phyloP scores from a whole-genome alignment of 148 eudicot species.

The Mesembryanthemum crystallinum region DNA sequence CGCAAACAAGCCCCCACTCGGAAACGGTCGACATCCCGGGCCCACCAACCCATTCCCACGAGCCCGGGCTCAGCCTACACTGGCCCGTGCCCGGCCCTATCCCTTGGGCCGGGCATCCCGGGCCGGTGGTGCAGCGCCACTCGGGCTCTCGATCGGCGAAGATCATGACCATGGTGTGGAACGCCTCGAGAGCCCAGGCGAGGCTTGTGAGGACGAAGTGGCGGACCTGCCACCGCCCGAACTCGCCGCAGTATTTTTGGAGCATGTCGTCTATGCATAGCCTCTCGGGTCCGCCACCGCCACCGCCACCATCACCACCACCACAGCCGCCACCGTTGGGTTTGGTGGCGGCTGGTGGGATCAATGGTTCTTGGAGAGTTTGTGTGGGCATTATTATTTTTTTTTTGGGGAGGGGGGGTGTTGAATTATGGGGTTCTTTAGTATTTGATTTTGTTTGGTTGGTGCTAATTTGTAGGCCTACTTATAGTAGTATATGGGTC shows the following conservation, averaged over 20 bases:
- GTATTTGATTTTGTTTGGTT: neutral
- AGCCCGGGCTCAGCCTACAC: slow-evolving; percentile 48
- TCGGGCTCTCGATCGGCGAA: slow-evolving; percentile 83
- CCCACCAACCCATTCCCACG: slow-evolving; percentile 78
- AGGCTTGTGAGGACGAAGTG: slow-evolving; percentile 74
- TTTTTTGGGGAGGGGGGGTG: too few relatives aligned
- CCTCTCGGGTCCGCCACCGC: slow-evolving; percentile 19
- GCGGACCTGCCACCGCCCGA: slow-evolving; percentile 69
- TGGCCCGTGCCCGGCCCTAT: slow-evolving; percentile 16
- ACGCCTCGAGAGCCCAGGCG: slow-evolving; percentile 94
- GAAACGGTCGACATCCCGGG: slow-evolving; percentile 51
- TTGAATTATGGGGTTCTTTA: neutral
- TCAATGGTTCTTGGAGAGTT: slow-evolving; percentile 25
- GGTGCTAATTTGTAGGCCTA: too few relatives aligned
- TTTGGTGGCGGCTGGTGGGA: slow-evolving; percentile 6
- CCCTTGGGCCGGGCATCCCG: slow-evolving; percentile 32
- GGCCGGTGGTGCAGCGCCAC: slow-evolving; percentile 48
- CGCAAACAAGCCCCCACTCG: slow-evolving; percentile 74
- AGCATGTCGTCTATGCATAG: slow-evolving; percentile 73
- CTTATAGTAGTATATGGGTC: too few relatives aligned
- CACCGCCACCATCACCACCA: neutral
- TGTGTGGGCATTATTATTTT: slow-evolving; percentile 17
- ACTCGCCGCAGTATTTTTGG: slow-evolving; percentile 71
- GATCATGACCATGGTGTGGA: slow-evolving; percentile 93
- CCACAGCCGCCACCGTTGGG: slow-evolving; percentile 3